phyloP scores from a whole-genome alignment of 1,139 yeast genomes.

The Taphrina flavorubra region DNA sequence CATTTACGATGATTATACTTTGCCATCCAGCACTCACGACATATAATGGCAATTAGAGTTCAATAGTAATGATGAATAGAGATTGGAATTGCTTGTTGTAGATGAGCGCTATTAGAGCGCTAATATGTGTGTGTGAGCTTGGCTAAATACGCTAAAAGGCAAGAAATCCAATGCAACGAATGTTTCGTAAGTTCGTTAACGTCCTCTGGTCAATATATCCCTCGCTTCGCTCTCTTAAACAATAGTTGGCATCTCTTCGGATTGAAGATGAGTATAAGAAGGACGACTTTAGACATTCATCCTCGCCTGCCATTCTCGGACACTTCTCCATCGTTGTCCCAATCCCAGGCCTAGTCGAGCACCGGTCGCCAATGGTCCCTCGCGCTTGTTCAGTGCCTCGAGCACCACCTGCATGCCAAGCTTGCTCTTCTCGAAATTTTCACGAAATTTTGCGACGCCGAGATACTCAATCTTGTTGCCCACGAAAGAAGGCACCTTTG shows the following conservation, averaged over 20 bases:
- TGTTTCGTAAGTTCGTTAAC: not conserved
- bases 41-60: too few relatives aligned
- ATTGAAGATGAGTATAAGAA: too few relatives aligned
- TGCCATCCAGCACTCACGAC: too few relatives aligned
- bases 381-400: constrained; percentile 60
- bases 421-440: constrained; percentile 69
- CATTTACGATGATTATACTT: too few relatives aligned
- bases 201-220: not conserved
- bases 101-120: constrained; percentile 3
- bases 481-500: constrained; percentile 24
- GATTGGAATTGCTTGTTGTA: not conserved
- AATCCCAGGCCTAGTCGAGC: constrained; percentile 32
- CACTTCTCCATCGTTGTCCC: constrained; percentile 38
- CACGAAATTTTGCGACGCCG: constrained; percentile 73
- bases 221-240: not conserved
- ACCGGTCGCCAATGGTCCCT: constrained; percentile 46
- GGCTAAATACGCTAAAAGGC: not conserved
- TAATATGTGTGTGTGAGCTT: not conserved
- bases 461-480: constrained; percentile 67
- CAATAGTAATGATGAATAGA: not conserved
- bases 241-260: too few relatives aligned
- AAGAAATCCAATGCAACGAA: not conserved
- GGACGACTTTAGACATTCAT: constrained; percentile 12
- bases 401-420: constrained; percentile 80
- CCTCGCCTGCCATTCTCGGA: constrained; percentile 40